A percentile compares a stretch with the other conserved stretches of the same genome.
Conservation (phyloP, 2,329 filamentous ascomycete genomes). For the Alternaria novae-zelandiae region DNA sequence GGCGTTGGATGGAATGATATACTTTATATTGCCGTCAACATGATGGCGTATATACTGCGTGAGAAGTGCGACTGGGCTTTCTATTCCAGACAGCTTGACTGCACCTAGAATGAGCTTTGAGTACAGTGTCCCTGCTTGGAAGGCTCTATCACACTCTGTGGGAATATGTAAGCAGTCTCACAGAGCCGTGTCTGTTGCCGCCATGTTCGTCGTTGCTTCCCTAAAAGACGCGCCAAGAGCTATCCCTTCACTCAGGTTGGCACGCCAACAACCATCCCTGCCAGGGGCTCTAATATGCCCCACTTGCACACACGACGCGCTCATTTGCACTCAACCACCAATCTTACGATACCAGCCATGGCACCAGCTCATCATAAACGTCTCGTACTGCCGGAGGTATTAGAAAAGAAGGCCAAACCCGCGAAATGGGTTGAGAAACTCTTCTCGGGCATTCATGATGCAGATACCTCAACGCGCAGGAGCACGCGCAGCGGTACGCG, state of each 20-base stretch:
- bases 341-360: not conserved
- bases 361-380: not conserved
- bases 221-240: not conserved
- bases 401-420: not conserved
- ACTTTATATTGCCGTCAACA: not conserved
- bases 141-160: too few species aligned
- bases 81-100: not conserved
- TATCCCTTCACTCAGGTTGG: not conserved
- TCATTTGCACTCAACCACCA: not conserved
- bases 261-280: not conserved
- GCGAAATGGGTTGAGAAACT: not conserved
- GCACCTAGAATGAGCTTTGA: not conserved
- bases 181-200: not conserved
- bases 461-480: not conserved
- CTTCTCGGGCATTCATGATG: not conserved
- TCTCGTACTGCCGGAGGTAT: not conserved
- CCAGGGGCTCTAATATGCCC: not conserved
- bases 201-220: not conserved
- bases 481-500: not conserved
- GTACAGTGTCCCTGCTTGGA: not conserved
- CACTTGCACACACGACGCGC: not conserved
- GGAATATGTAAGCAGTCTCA: not conserved
- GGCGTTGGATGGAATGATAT: slow-evolving; percentile 5
- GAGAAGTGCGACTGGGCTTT: not conserved
- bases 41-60: not conserved